These are phyloP conservation scores for Amylocystis lapponica DNA, from an alignment of 768 basidiomycete species.

Conservation along the genomic window DNA sequence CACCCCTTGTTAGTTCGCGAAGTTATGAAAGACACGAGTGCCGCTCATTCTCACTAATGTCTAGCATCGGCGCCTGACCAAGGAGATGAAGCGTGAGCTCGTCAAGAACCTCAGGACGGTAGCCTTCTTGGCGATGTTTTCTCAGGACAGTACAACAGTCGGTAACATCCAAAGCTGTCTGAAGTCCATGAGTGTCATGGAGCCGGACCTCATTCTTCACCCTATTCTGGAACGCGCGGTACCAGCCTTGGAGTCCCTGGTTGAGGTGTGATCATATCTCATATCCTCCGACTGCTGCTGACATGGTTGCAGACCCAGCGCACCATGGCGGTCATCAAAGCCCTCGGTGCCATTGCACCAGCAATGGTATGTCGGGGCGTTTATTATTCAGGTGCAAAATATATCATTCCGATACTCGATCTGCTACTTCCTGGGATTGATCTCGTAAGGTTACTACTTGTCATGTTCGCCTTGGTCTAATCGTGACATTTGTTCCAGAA, in stretches of 20 bases:
- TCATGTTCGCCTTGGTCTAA: not conserved
- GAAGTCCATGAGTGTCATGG: slow-evolving; percentile 78
- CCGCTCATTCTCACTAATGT: not conserved
- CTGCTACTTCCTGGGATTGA: slow-evolving; percentile 85
- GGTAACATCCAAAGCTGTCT: slow-evolving; percentile 73
- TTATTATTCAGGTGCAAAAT: slow-evolving; percentile 78
- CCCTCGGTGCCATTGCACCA: slow-evolving; percentile 73
- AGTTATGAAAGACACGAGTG: not conserved
- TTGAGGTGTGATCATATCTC: slow-evolving; percentile 55
- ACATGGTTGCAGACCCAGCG: slow-evolving; percentile 60
- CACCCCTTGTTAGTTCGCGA: slow-evolving; percentile 44
- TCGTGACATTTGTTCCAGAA: slow-evolving; percentile 38
- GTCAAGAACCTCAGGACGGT: slow-evolving; percentile 80
- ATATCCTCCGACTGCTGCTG: not conserved
- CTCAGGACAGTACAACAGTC: slow-evolving; percentile 70
- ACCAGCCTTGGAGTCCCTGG: slow-evolving; percentile 83
- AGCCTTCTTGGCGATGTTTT: slow-evolving; percentile 85
- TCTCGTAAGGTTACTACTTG: slow-evolving; percentile 48
- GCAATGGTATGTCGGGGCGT: slow-evolving; percentile 75
- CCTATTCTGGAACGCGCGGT: slow-evolving; percentile 79
- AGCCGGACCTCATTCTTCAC: slow-evolving; percentile 80
- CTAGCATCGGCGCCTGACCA: slow-evolving; percentile 59
- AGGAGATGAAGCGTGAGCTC: slow-evolving; percentile 74
- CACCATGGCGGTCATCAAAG: slow-evolving; percentile 81
- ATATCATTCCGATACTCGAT: slow-evolving; percentile 74